A percentile compares a stretch with the other conserved stretches of the same genome.
Conservation (phyloP, 495 filamentous ascomycete genomes). For the Pyrenopolyporus hunteri region DNA sequence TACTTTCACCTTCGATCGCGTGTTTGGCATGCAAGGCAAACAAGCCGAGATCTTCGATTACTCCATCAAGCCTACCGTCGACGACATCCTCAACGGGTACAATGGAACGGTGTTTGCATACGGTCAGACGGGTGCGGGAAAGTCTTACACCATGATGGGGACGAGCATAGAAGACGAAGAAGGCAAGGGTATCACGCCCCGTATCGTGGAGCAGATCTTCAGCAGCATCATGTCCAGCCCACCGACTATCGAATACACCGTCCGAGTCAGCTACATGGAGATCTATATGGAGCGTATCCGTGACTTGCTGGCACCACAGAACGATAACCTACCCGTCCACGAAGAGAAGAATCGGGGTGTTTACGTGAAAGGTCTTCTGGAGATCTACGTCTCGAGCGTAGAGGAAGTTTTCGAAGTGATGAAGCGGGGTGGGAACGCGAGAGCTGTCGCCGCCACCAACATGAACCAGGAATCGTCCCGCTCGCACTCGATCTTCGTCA, state of each 20-base stretch:
- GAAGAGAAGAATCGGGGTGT: slow-evolving; percentile 96
- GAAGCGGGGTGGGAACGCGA: slow-evolving; percentile 84
- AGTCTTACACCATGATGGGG: slow-evolving; percentile 99
- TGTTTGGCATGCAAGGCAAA: slow-evolving; percentile 88
- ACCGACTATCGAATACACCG: slow-evolving; percentile 95
- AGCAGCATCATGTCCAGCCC: slow-evolving; percentile 89
- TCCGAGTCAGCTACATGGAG: slow-evolving; percentile 98
- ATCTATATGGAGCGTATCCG: slow-evolving; percentile 99
- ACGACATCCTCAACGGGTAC: slow-evolving; percentile 98
- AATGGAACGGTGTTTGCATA: slow-evolving; percentile 99
- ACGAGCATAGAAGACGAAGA: slow-evolving; percentile 91
- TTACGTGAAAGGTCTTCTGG: slow-evolving; percentile 93
- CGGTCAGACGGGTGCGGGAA: slow-evolving; percentile 97
- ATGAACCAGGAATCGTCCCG: slow-evolving; percentile 99
- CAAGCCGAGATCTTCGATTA: slow-evolving; percentile 95
- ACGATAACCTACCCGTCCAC: slow-evolving; percentile 95
- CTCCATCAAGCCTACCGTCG: slow-evolving; percentile 93
- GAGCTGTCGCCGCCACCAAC: slow-evolving; percentile 97
- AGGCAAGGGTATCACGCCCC: slow-evolving; percentile 90
- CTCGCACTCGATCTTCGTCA: slow-evolving; percentile 97
- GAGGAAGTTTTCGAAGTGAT: slow-evolving; percentile 97
- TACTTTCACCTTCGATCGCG: slow-evolving; percentile 94
- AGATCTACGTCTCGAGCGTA: slow-evolving; percentile 95
- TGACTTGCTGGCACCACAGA: slow-evolving; percentile 87
- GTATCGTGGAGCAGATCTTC: slow-evolving; percentile 98